phyloP scores from a whole-genome alignment of 176 grass and related monocot genomes.

The Juncus effusus region DNA sequence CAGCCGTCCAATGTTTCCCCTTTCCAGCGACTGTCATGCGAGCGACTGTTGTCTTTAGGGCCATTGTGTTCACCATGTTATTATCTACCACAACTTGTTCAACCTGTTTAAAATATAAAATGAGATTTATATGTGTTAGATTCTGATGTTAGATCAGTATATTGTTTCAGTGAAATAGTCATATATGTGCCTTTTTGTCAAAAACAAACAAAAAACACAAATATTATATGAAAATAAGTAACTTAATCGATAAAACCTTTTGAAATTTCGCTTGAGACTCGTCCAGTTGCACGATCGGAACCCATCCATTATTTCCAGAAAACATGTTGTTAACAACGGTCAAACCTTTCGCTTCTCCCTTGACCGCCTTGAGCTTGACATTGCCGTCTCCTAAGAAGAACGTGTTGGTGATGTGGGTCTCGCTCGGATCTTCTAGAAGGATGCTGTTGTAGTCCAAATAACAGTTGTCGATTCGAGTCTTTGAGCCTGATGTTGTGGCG shows the following conservation, averaged over 20 bases:
- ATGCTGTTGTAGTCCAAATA: slow-evolving; percentile 52
- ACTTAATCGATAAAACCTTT: neutral
- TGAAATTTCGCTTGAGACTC: slow-evolving; percentile 23
- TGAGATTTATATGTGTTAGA: neutral
- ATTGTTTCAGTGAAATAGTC: no score
- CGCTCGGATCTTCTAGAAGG: slow-evolving; percentile 35
- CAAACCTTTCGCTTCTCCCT: slow-evolving; percentile 29
- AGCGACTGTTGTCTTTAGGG: slow-evolving; percentile 23
- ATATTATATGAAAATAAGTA: neutral
- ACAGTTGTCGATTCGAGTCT: slow-evolving; percentile 42
- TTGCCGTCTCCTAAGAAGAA: slow-evolving; percentile 53
- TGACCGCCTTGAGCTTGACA: slow-evolving; percentile 33
- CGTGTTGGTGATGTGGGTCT: slow-evolving; percentile 31
- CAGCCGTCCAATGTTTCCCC: slow-evolving; percentile 31
- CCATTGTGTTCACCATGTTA: slow-evolving; percentile 30
- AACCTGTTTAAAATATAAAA: slow-evolving; percentile 10
- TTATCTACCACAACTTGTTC: slow-evolving; percentile 28
- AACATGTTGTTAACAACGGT: slow-evolving; percentile 51
- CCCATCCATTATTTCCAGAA: slow-evolving; percentile 2
- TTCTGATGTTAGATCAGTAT: neutral
- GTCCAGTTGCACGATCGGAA: slow-evolving; percentile 29
- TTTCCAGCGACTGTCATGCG: slow-evolving; percentile 21
- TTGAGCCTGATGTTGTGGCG: slow-evolving; percentile 10
- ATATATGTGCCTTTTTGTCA: no score
- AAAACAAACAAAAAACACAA: no score